Evolutionary conservation across 768 basidiomycete genomes (phyloP).

Genomic region (Trametes cubensis): DNA sequence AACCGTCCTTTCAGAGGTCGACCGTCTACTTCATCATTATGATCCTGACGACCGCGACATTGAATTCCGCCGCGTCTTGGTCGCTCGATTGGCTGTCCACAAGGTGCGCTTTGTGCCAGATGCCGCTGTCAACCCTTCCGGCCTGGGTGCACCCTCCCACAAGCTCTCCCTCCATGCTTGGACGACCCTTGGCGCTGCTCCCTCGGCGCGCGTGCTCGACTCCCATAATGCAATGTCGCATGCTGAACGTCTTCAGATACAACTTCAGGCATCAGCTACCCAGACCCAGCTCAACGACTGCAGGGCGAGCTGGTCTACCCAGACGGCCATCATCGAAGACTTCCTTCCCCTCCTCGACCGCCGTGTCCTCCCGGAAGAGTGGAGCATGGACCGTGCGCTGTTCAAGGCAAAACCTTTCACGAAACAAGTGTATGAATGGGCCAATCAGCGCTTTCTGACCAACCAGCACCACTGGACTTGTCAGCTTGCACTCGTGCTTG

Average conservation of each 20-base stretch:
- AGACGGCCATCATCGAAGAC: not conserved
- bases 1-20: not conserved
- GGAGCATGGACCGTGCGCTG: not conserved
- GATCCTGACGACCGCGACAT: not conserved
- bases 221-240: not conserved
- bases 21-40: not conserved
- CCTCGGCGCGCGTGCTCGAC: not conserved
- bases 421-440: not conserved
- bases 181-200: not conserved
- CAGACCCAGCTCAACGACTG: not conserved
- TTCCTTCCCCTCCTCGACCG: not conserved
- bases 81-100: not conserved
- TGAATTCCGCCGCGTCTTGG: not conserved
- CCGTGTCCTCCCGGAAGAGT: not conserved
- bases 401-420: not conserved
- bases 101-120: not conserved
- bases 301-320: not conserved
- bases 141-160: not conserved
- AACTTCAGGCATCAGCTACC: not conserved
- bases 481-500: not conserved
- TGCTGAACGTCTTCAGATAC: not conserved
- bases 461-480: not conserved
- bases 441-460: not conserved
- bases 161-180: not conserved
- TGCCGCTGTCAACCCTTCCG: not conserved